These are phyloP conservation scores for Leavenworthia alabamica DNA, from an alignment of 345 rosid species.

Conservation along the genomic window DNA sequence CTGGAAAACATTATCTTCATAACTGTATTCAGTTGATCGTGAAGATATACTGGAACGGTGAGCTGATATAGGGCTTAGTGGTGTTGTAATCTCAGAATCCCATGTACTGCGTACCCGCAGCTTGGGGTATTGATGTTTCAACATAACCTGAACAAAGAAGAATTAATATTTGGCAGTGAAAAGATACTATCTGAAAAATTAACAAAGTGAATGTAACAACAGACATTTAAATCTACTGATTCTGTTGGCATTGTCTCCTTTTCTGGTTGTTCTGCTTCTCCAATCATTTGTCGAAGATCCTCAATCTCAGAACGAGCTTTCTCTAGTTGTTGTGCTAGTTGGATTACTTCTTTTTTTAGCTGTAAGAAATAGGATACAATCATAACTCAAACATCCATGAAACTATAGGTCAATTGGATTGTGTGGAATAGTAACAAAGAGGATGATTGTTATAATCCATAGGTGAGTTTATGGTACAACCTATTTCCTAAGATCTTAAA, in stretches of 20 bases:
- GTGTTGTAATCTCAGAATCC: constrained; percentile 41
- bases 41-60: constrained; percentile 44
- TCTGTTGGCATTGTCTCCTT: constrained; percentile 27
- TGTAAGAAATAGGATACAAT: constrained; percentile 21
- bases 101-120: constrained; percentile 53
- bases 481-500: background rate
- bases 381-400: background rate
- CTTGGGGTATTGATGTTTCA: constrained; percentile 52
- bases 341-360: constrained; percentile 54
- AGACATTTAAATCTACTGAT: constrained; percentile 25
- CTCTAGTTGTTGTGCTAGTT: constrained; percentile 46
- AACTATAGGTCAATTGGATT: background rate
- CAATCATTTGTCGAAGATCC: constrained; percentile 37
- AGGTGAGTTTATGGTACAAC: background rate
- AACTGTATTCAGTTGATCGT: constrained; percentile 50
- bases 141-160: constrained; percentile 39
- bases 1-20: constrained; percentile 48
- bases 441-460: background rate
- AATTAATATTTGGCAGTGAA: background rate
- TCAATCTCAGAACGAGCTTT: constrained; percentile 50
- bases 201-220: background rate
- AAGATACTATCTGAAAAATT: background rate
- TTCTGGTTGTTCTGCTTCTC: constrained; percentile 23
- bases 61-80: constrained; percentile 34
- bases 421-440: constrained; percentile 11